Conservation (phyloP, 805 yeast species). For the Candida maris region DNA sequence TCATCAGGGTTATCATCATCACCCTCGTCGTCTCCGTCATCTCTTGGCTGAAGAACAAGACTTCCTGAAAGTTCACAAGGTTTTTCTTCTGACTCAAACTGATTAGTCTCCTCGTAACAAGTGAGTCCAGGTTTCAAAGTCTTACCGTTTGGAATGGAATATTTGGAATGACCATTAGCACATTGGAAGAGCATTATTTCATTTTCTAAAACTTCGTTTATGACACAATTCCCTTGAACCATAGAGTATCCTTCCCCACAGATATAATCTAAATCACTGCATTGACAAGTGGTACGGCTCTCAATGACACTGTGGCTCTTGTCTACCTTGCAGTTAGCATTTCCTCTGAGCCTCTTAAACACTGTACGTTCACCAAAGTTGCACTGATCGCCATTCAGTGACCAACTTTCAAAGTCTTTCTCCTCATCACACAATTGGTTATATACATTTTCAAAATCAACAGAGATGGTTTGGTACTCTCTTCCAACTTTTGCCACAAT, state of each 20-base stretch:
- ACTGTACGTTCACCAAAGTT: conserved; percentile 57
- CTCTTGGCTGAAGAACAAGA: conserved; percentile 10
- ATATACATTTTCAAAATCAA: conserved; percentile 41
- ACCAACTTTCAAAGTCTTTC: conserved; percentile 63
- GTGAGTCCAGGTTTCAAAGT: conserved; percentile 7
- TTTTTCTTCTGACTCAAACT: conserved; percentile 2
- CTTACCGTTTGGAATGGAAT: conserved; percentile 13
- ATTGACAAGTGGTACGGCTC: conserved; percentile 48
- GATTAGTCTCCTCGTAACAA: conserved; percentile 1
- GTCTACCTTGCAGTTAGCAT: conserved; percentile 52
- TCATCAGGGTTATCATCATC: conserved; percentile 30
- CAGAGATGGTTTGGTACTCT: conserved; percentile 38
- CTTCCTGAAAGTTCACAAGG: conserved; percentile 7
- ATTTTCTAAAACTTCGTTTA: conserved; percentile 4
- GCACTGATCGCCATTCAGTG: conserved; percentile 34
- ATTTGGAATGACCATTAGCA: conserved; percentile 7
- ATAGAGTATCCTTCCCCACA: conserved; percentile 48
- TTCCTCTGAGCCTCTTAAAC: conserved; percentile 53
- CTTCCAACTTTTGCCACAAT: conserved; percentile 35
- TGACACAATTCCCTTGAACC: conserved; percentile 42
- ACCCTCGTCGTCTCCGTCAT: conserved; percentile 14
- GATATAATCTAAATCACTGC: conserved; percentile 56
- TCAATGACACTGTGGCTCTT: conserved; percentile 36
- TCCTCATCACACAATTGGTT: conserved; percentile 21
- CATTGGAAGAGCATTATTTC: conserved; percentile 11